Base-by-base conservation (phyloP, 2,329 filamentous ascomycete genomes). In the Hypoxylon sp. region DNA sequence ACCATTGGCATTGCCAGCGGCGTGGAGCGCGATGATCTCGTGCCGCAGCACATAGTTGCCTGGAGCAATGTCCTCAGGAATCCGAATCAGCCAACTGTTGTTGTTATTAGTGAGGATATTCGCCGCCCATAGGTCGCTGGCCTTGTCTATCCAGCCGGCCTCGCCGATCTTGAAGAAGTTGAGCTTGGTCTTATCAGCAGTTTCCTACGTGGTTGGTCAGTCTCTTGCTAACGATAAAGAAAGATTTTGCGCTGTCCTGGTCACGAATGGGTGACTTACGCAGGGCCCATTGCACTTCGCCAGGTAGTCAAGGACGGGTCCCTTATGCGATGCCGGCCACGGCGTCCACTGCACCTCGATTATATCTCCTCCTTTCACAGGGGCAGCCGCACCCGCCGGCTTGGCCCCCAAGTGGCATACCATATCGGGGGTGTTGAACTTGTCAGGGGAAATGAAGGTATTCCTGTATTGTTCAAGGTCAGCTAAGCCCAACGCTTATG, bases 11-110 rank as follows among this genome's bases (percentile, higher is more conserved):
- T 82, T 78, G 2, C 73, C 78, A 14, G 84, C 84, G 35, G 78
- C 80, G 77, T 88, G 85, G 4, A 88, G 82, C 19, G 83, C 85
- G 61, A 88, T 86, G 67, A 86, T 85, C 74, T 87, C 85, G 72
- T 87, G 84, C 6, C 85, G 84, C 39, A 88, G 80, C 52, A 88
- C 84, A 66, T 88, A 87, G 77, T 86, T 86, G 1, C 86, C 85
- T 5, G 84, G 74, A 0, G 79, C 81, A 35, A 87, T 80, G 68
- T 78, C 78, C 59, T 78, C 74, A 35, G 86, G 86, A 59, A 87
- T 84, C 6, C 81, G 83, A 24, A 86, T 80, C 46, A 81, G 81
- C 82, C 84, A 86, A 63, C 79, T 84, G 77, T 84, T 83, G 75
- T 85, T 86, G 74, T 85, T 84, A 51, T 80, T 75, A 69, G 85